These are phyloP conservation scores for Raffaelea ambrosiae DNA, from an alignment of 2,329 filamentous ascomycete genomes.

Conservation along the genomic window DNA sequence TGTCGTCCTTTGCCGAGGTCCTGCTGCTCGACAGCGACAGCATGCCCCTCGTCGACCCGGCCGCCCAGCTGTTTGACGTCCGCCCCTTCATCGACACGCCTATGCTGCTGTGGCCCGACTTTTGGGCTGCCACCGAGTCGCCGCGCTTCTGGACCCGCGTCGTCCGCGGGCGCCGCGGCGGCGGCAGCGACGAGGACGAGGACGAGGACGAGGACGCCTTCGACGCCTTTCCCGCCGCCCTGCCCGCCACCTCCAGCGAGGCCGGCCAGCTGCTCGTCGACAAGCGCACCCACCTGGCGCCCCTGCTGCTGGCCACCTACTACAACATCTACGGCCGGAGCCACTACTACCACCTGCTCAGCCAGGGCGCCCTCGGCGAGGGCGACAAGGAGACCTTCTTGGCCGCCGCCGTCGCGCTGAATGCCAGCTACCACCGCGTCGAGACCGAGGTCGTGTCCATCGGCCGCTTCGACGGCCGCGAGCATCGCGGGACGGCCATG, in stretches of 20 bases:
- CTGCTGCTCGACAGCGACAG: not conserved
- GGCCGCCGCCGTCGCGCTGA: not conserved
- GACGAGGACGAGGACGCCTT: too few relatives aligned
- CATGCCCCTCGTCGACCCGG: not conserved
- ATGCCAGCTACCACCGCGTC: not conserved
- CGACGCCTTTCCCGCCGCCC: not conserved
- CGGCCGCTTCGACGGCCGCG: not conserved
- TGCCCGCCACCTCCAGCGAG: not conserved
- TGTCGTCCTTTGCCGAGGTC: not conserved
- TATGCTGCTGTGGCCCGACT: not conserved
- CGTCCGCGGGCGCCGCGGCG: too few relatives aligned
- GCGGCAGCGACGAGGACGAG: too few relatives aligned
- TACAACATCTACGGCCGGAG: not conserved
- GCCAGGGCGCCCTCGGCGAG: not conserved
- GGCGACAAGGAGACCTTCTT: not conserved
- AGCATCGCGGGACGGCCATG: not conserved
- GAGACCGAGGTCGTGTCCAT: not conserved
- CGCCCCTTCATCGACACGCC: not conserved
- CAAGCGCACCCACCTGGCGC: not conserved
- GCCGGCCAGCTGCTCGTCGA: not conserved
- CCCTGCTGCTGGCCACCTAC: not conserved
- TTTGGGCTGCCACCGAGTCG: not conserved
- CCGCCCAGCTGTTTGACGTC: not conserved
- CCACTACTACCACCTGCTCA: not conserved
- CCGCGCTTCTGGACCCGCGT: not conserved